Base-by-base conservation (phyloP, 2,329 filamentous ascomycete species). In the Magnaporthiopsis incrustans region DNA sequence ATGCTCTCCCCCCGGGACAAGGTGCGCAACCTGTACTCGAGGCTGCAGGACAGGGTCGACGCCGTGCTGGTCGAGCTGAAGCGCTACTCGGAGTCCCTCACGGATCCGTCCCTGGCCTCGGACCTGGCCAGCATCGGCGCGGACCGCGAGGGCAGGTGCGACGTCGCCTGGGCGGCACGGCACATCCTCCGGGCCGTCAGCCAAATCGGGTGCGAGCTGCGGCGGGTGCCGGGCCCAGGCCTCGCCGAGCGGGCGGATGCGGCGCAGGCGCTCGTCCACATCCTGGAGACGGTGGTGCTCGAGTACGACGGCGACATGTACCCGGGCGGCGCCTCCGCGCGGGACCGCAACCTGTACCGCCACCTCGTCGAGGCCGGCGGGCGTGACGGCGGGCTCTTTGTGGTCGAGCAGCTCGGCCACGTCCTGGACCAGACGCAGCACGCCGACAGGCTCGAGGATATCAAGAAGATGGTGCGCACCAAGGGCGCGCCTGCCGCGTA, bases 81-180 rank as follows among this genome's bases (percentile, higher is more conserved):
- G 64, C 65, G 70, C 0, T 77, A 75, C 64, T 67, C 71, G 11
- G 56, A 67, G 11, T 56, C 38, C 26, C 38, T 26, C 64, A n/a
- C 4, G 59, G 32, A 60, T 5, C 27, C 14, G 44, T 11, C 26
- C 15, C 35, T 62, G 25, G 44, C 38, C 15, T 38, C 60, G 15
- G 60, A 62, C 8, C 25, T 26, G 18, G 26, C 25, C 18, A 33
- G 7, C 26, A 27, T 8, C 5, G 60, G 33, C n/a, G 25, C 62
- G 35, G 35, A 59, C 30, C 63, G 70, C 61, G 72, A 81, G 68
- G 71, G 72, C 0, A 71, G 74, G 1, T 70, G 72, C 25, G 69
- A 81, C 65, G 79, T 81, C 1, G 63, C 72, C 11, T 85, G 83
- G 83, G 82, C 81, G 3, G 77, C 80, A 1, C 71, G 69, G 6